phyloP scores from a whole-genome alignment of 139 green algal genomes.

The Chlamydomonas sphaeroides region DNA sequence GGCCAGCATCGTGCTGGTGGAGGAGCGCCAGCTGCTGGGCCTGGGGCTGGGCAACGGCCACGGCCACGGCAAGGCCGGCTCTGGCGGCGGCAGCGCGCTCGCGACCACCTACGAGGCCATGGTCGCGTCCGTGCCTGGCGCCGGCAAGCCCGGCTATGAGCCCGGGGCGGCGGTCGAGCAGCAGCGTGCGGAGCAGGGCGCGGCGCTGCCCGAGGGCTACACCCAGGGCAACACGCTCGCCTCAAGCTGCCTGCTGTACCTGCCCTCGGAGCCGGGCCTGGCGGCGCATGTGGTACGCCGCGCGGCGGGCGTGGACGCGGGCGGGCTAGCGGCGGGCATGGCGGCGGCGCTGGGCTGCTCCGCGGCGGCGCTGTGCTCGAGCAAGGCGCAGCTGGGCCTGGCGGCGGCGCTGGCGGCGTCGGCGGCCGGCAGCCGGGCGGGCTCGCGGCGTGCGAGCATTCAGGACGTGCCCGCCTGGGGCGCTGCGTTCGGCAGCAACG shows the following conservation, averaged over 20 bases:
- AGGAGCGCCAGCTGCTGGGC: slow-evolving; percentile 54
- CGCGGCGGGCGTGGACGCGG: slow-evolving; percentile 72
- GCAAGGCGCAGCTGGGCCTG: slow-evolving; percentile 11
- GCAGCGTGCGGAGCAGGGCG: too few species aligned
- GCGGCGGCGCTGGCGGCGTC: not conserved
- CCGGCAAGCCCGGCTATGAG: too few species aligned
- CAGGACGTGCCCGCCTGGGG: slow-evolving; percentile 11
- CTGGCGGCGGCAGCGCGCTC: not conserved
- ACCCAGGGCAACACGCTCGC: slow-evolving; percentile 74
- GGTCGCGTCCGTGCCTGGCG: not conserved
- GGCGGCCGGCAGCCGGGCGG: not conserved
- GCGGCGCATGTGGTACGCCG: slow-evolving; percentile 66
- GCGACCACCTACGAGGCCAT: slow-evolving; percentile 22
- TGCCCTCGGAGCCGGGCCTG: slow-evolving; percentile 69
- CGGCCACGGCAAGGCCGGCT: not conserved
- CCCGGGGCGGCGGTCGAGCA: too few species aligned
- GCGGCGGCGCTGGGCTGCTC: slow-evolving; percentile 2
- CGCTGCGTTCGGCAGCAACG: not conserved
- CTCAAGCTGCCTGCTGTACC: slow-evolving; percentile 91
- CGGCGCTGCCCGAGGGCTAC: slow-evolving; percentile 75
- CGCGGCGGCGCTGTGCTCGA: not conserved
- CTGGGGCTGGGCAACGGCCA: not conserved
- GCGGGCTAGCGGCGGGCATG: slow-evolving; percentile 15
- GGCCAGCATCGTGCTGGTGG: slow-evolving; percentile 80
- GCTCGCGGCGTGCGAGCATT: slow-evolving; percentile 27